Base-by-base conservation (phyloP, 1,284 basidiomycete genomes). In the Ganoderma leucocontextum region DNA sequence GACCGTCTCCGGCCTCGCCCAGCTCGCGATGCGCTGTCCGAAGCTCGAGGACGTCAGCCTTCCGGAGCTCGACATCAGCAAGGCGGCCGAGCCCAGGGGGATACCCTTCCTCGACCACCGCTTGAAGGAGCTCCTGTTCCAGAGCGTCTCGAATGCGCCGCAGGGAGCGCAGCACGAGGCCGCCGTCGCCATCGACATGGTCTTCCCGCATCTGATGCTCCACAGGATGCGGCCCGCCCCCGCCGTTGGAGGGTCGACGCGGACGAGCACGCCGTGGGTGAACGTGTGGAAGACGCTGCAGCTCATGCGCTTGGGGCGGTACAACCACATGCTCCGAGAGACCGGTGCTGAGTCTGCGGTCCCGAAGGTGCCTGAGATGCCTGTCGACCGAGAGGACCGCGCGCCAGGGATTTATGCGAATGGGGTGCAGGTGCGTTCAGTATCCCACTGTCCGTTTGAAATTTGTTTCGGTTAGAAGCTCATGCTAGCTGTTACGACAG, bases 1-100 rank as follows among this genome's bases (percentile, higher is more conserved):
- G 19, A 53, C 22, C 13, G 25, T 53, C 22, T n/a, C 44, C 7
- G 44, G 44, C n/a, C 44, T 47, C 7, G 44, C 49, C 25, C 25
- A 53, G 25, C 49, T 53, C 49, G 49, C 49, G 49, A 29, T 29
- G 25, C 49, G 49, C 49, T 53, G 49, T 25, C 49, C 49, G 49
- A 53, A 53, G 49, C 49, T 53, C 49, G 6, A 5, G 25, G 13
- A 15, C 25, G 13, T 53, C 49, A 53, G 49, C 49, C 49, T 53
- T 10, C 49, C 49, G 12, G 49, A 53, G 13, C 49, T 53, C 49
- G 25, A 15, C 49, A 33, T 33, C 12, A 29, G 25, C 25, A 53
- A 17, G 25, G 12, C 10, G 12, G 12, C 25, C 2, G 49, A 53
- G 25, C 49, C 49, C 10, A n/a, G 29, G 10, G 49, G 25, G 49